These are phyloP conservation scores for Moricandia moricandioides DNA, from an alignment of 345 rosid genomes.

Conservation along the genomic window DNA sequence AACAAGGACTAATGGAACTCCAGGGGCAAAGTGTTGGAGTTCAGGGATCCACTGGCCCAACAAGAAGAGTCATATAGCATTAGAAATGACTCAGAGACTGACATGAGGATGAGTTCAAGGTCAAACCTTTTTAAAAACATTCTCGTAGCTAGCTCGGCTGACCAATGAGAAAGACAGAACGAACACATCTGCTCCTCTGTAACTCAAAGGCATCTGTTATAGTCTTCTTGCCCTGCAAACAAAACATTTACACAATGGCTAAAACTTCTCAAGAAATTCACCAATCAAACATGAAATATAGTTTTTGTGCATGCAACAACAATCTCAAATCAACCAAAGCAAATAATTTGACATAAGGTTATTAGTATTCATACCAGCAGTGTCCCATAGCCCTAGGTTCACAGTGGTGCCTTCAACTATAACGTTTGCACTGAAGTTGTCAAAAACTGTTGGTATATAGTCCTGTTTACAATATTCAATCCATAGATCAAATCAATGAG, in stretches of 20 bases:
- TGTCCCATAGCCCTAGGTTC: conserved; percentile 96
- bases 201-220: conserved; percentile 95
- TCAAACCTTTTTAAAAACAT: conserved; percentile 82
- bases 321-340: not conserved
- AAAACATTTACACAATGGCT: not conserved
- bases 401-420: conserved; percentile 90
- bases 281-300: not conserved
- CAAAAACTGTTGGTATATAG: conserved; percentile 94
- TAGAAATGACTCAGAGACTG: conserved; percentile 17
- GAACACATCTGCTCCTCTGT: conserved; percentile 94
- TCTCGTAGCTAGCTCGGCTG: conserved; percentile 95
- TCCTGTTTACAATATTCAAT: conserved; percentile 53
- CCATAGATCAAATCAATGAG: conserved; percentile 8
- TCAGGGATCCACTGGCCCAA: conserved; percentile 91
- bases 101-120: too few relatives aligned
- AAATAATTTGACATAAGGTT: not conserved
- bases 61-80: conserved; percentile 31
- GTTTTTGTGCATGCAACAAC: not conserved
- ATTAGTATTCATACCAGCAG: conserved; percentile 68
- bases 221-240: conserved; percentile 86
- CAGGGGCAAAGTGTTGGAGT: conserved; percentile 89
- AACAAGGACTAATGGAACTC: conserved; percentile 84
- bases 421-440: conserved; percentile 98
- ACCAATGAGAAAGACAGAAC: conserved; percentile 97
- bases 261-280: not conserved